Evolutionary conservation across 306 rosid species (phyloP).

Genomic region (Rubus parviflorus): DNA sequence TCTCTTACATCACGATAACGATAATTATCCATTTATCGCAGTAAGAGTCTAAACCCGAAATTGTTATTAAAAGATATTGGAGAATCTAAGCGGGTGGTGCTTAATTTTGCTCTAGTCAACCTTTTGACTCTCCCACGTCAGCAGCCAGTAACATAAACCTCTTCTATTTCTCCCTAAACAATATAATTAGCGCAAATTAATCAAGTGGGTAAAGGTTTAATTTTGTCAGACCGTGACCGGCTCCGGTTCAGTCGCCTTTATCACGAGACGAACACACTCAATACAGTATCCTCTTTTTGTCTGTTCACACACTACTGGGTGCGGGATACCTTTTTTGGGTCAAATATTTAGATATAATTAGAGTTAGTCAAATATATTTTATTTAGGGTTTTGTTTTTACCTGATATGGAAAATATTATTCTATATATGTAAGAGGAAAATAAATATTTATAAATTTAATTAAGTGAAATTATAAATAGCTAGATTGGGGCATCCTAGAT

Average conservation of each 20-base stretch:
- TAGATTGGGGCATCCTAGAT: background rate
- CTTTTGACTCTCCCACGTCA: conserved; percentile 16
- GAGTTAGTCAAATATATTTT: conserved; percentile 39
- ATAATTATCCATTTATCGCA: background rate
- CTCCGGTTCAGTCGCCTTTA: conserved; percentile 32
- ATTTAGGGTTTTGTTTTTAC: background rate
- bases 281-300: conserved; percentile 19
- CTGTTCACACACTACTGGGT: background rate
- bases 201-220: conserved; percentile 13
- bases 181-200: too few species aligned
- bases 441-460: background rate
- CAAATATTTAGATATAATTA: conserved; percentile 24
- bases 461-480: background rate
- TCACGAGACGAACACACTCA: conserved; percentile 22
- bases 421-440: background rate
- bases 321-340: conserved; percentile 18
- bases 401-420: background rate
- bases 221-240: conserved; percentile 16
- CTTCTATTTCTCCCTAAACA: background rate
- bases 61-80: background rate
- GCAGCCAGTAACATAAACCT: background rate
- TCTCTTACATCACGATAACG: background rate
- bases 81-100: background rate
- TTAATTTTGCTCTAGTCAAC: background rate
- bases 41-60: background rate